Percentiles rank a stretch among this genome's conserved stretches.
Conservation (phyloP, 192 early-diverging fungal genomes). For the Hyaloraphidium curvatum region DNA sequence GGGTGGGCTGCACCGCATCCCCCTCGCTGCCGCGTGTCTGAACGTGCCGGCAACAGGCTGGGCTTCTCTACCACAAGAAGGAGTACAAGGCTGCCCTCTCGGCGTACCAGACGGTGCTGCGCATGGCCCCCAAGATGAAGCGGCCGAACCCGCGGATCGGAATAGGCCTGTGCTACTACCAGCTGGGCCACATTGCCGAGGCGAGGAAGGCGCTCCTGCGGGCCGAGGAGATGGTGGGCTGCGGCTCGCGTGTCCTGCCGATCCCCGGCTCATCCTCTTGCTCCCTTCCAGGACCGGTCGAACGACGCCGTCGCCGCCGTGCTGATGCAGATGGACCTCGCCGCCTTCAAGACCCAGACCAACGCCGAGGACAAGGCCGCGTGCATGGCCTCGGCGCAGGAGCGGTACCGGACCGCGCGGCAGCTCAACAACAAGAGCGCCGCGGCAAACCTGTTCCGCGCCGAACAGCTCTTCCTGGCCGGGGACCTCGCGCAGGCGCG, state of each 20-base stretch:
- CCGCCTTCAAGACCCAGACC: neutral
- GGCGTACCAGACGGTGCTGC: neutral
- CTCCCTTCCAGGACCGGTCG: too few relatives aligned
- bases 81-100: neutral
- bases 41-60: neutral
- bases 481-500: too few relatives aligned
- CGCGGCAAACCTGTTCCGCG: too few relatives aligned
- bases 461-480: too few relatives aligned
- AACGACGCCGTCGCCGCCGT: neutral
- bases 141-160: neutral
- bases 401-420: too few relatives aligned
- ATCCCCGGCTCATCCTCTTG: too few relatives aligned
- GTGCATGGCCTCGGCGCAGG: neutral
- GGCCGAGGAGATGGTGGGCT: neutral
- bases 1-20: too few relatives aligned
- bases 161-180: neutral
- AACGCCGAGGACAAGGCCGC: neutral
- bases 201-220: neutral
- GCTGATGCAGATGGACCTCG: neutral
- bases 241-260: too few relatives aligned
- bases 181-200: neutral
- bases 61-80: neutral
- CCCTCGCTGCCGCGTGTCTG: too few relatives aligned
- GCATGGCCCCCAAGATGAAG: neutral
- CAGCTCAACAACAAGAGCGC: too few relatives aligned